Evolutionary conservation across 805 yeast species (phyloP), one percentile per base, ranked within the genome.

Genomic region (Cyberlindnera xishuangbannaensis): DNA sequence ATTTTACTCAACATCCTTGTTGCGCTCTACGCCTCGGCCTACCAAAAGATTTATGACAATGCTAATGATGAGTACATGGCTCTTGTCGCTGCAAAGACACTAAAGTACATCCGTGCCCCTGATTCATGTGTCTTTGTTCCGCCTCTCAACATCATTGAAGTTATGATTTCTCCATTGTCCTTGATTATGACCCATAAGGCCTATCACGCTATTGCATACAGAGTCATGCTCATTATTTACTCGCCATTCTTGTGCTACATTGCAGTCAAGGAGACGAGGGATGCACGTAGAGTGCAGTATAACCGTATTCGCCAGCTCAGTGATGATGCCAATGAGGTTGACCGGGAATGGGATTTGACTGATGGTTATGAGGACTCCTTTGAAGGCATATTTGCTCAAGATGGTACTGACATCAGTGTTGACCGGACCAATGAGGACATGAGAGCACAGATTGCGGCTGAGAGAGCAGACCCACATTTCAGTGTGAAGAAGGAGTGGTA

Each of bases 31-130:
- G 78, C 92, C 19, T 80, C 85, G 30, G 92, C 95, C 0, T 86
- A 86, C 52, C 78, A 83, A 28, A 74, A 74, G 35, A 85, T 86
- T 43, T 81, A 79, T 31, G 90, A 75, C 29, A 83, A 85, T 61
- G 86, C 95, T 1, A 74, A 80, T 14, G 85, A 83, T 51, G 95
- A 86, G 55, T 86, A 80, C 52, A 71, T 85, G 64, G 94, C 94
- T 0, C 68, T 84, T 34, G 83, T 83, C 45, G 83, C 95, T 4
- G 82, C 82, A 41, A 84, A 86, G 64, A 84, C 94, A 1, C 67
- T 86, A 46, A 69, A 88, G 41, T 86, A 82, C 53, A 76, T 85
- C 33, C 69, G 95, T 47, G 95, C 95, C 0, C 95, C 95, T 0
- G 95, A 86, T 60, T 79, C 76, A 37, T 76, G 82, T 50, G 82